phyloP scores from a whole-genome alignment of 1,139 yeast genomes.

The Kurtzmaniella natalensis region DNA sequence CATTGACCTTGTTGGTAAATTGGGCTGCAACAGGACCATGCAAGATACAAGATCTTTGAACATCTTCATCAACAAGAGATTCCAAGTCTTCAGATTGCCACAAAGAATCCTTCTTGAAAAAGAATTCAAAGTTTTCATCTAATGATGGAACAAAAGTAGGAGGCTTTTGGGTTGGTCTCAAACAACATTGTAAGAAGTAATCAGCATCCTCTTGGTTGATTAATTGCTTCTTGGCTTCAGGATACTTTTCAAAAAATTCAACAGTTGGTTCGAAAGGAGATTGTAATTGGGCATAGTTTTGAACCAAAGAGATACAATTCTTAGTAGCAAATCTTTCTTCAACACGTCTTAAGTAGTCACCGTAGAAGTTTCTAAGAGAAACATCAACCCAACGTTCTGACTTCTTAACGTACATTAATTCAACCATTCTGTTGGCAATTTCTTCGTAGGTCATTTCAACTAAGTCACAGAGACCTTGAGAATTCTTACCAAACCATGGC shows the following conservation, averaged over 20 bases:
- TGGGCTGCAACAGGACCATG: conserved; percentile 99
- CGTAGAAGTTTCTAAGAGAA: conserved; percentile 81
- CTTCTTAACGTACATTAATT: conserved; percentile 79
- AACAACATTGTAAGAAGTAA: conserved; percentile 79
- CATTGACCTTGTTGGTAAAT: conserved; percentile 80
- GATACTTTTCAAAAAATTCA: conserved; percentile 61
- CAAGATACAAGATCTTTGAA: conserved; percentile 95
- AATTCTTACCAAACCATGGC: conserved; percentile 89
- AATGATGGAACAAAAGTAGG: conserved; percentile 96
- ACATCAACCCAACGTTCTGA: conserved; percentile 85
- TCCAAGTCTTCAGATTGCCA: conserved; percentile 99
- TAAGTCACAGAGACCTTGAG: conserved; percentile 80
- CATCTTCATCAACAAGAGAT: conserved; percentile 93
- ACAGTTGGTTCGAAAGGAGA: conserved; percentile 60
- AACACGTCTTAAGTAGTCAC: conserved; percentile 83
- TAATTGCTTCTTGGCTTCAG: conserved; percentile 73
- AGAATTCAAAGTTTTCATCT: conserved; percentile 90
- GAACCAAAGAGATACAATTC: conserved; percentile 62
- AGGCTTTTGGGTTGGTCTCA: conserved; percentile 88
- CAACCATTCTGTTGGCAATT: conserved; percentile 83
- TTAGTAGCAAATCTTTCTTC: conserved; percentile 87
- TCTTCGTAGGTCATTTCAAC: conserved; percentile 95
- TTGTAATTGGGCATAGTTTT: conserved; percentile 65
- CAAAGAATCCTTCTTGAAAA: conserved; percentile 96
- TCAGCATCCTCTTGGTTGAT: conserved; percentile 95